Evolutionary conservation across 345 rosid species (phyloP).

Genomic region (Camelina sativa): DNA sequence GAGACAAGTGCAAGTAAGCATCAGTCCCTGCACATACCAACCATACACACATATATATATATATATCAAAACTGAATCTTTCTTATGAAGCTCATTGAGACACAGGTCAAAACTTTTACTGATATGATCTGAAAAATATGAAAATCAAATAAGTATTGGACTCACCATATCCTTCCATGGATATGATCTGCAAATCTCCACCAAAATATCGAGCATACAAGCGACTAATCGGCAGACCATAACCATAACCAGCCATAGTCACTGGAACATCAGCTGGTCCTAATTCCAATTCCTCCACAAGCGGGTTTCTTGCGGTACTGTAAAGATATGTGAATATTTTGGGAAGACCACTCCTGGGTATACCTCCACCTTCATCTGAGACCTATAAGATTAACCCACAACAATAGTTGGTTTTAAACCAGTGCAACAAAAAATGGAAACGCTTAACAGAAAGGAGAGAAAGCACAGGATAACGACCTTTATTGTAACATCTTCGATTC

Average conservation of each 20-base stretch:
- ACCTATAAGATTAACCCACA: constrained; percentile 53
- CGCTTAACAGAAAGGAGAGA: background rate
- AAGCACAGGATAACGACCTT: constrained; percentile 53
- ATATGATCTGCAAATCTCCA: constrained; percentile 92
- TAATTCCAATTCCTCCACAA: constrained; percentile 66
- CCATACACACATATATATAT: background rate
- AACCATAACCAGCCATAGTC: constrained; percentile 98
- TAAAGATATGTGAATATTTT: constrained; percentile 95
- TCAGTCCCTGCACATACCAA: constrained; percentile 69
- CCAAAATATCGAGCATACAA: constrained; percentile 95
- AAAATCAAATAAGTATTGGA: constrained; percentile 6
- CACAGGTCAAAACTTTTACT: constrained; percentile 50
- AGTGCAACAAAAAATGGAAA: background rate
- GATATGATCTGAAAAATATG: constrained; percentile 64
- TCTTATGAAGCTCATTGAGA: constrained; percentile 4
- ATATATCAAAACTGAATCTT: background rate
- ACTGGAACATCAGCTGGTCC: constrained; percentile 63
- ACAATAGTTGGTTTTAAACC: constrained; percentile 23
- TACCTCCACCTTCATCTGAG: constrained; percentile 98
- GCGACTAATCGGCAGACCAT: constrained; percentile 93
- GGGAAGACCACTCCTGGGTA: constrained; percentile 95
- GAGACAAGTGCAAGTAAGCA: constrained; percentile 65
- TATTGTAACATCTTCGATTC: constrained; percentile 93
- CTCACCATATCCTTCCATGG: constrained; percentile 99
- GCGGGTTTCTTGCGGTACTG: constrained; percentile 91